Conservation (phyloP, 495 filamentous ascomycete genomes). For the Tuber calosporum region DNA sequence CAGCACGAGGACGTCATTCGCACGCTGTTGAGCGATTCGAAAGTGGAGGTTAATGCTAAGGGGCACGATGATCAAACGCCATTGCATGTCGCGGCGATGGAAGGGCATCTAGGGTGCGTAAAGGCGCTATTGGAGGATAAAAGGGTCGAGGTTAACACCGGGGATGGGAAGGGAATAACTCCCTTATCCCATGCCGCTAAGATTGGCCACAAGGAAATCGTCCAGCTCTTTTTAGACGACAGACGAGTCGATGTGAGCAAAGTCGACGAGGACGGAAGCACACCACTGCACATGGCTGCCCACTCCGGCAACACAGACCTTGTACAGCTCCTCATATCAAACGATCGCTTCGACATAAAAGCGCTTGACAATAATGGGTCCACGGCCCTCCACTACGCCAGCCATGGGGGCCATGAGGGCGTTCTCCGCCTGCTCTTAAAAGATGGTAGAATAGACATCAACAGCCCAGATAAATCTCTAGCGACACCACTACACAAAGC, state of each 20-base stretch:
- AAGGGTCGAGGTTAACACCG: constrained; percentile 7
- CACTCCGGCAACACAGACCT: constrained; percentile 5
- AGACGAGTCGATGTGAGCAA: constrained; percentile 1
- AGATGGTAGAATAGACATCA: constrained; percentile 8
- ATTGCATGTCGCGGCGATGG: constrained; percentile 9
- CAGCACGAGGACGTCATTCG: constrained; percentile 13
- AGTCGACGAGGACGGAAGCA: constrained; percentile 1
- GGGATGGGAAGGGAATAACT: not conserved
- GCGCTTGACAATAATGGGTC: not conserved
- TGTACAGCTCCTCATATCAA: not conserved
- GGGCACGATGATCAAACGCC: constrained; percentile 19
- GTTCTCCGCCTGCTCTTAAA: constrained; percentile 10
- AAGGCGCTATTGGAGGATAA: constrained; percentile 12
- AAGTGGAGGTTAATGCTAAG: constrained; percentile 6
- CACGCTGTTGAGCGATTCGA: constrained; percentile 5
- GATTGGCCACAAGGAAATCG: constrained; percentile 4
- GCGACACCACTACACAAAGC: not conserved
- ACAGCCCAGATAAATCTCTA: not conserved
- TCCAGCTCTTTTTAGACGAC: constrained; percentile 4
- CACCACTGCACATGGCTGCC: not conserved
- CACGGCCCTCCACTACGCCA: constrained; percentile 15
- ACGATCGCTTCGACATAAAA: not conserved
- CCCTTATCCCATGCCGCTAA: constrained; percentile 10
- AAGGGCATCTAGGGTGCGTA: constrained; percentile 7
- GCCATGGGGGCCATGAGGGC: constrained; percentile 2